Conservation (phyloP, 2,329 filamentous ascomycete genomes). For the Ophiostoma ulmi region DNA sequence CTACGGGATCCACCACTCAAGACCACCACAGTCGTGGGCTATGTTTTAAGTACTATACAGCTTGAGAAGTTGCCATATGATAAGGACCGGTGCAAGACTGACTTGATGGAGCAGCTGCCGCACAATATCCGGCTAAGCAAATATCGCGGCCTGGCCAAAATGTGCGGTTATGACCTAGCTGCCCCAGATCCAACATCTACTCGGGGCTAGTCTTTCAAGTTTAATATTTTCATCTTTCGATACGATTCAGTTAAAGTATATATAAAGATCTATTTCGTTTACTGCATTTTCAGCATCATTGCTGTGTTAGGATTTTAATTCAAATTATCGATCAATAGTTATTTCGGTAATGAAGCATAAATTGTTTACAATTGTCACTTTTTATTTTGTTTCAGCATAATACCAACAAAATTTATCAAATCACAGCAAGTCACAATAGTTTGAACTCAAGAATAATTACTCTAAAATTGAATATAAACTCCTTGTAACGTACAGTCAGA, state of each 20-base stretch:
- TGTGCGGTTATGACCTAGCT: slow-evolving; percentile 23
- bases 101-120: slow-evolving; percentile 40
- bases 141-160: slow-evolving; percentile 33
- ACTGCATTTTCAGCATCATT: no score
- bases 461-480: slow-evolving; percentile 5
- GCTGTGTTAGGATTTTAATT: no score
- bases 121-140: slow-evolving; percentile 25
- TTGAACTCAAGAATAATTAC: neutral
- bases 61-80: slow-evolving; percentile 49
- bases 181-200: neutral
- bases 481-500: slow-evolving; percentile 14
- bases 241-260: neutral
- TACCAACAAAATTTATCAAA: neutral
- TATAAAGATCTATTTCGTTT: neutral
- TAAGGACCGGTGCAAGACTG: slow-evolving; percentile 40
- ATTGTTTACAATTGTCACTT: no score
- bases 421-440: neutral
- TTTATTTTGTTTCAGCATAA: no score
- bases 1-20: slow-evolving; percentile 58
- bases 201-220: neutral
- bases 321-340: no score
- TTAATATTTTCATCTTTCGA: neutral
- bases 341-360: neutral
- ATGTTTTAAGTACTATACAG: slow-evolving; percentile 54
- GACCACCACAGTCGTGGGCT: slow-evolving; percentile 50